phyloP scores from a whole-genome alignment of 2,329 filamentous ascomycete genomes.

The Penicillium fuscoglaucum region DNA sequence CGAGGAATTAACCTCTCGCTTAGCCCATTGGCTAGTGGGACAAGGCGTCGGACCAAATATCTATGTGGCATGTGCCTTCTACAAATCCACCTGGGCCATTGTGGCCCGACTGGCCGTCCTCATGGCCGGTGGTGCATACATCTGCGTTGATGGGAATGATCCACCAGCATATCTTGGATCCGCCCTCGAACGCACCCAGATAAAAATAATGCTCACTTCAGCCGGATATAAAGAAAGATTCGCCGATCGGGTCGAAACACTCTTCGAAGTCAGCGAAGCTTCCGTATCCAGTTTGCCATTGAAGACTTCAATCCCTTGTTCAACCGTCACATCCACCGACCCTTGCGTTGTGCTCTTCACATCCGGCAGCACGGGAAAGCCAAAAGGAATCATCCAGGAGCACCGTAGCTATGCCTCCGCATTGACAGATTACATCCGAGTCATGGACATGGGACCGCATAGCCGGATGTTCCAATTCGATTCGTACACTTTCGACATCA shows the following conservation, averaged over 20 bases:
- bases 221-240: constrained; percentile 12
- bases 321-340: constrained; percentile 16
- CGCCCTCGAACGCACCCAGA: constrained; percentile 70
- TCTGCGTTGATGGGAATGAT: constrained; percentile 74
- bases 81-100: constrained; percentile 26
- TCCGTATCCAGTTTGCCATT: constrained; percentile 8
- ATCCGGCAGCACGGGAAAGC: constrained; percentile 30
- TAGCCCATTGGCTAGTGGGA: constrained; percentile 18
- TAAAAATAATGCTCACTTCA: constrained; percentile 64
- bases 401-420: constrained; percentile 27
- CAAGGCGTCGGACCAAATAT: constrained; percentile 18
- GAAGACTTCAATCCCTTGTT: background rate
- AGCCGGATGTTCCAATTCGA: constrained; percentile 31
- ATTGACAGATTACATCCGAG: constrained; percentile 22
- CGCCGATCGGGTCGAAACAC: constrained; percentile 1
- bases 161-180: constrained; percentile 69
- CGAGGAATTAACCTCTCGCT: constrained; percentile 6
- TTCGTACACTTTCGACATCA: constrained; percentile 33
- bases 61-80: constrained; percentile 20
- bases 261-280: constrained; percentile 16
- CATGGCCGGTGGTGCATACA: constrained; percentile 54
- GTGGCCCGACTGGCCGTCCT: constrained; percentile 23
- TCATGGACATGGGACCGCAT: constrained; percentile 18
- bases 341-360: constrained; percentile 30
- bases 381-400: constrained; percentile 31